Evolutionary conservation across 495 filamentous ascomycete genomes (phyloP).

Genomic region (Podospora tetraspora): DNA sequence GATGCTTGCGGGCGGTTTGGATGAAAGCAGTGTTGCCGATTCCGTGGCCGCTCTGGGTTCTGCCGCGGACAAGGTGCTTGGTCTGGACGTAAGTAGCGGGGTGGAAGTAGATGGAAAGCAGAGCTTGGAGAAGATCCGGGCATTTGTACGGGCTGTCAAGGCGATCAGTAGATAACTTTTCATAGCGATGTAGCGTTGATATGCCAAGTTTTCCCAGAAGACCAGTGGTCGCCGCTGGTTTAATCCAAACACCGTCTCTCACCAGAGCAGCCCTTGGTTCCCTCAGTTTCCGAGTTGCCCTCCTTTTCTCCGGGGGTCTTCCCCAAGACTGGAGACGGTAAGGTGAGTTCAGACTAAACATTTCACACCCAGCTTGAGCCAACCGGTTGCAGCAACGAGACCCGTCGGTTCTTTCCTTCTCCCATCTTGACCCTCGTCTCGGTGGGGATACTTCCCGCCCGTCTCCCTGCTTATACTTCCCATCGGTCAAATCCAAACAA

Average conservation of each 20-base stretch:
- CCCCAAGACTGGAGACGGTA: background rate
- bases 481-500: background rate
- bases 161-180: constrained; percentile 31
- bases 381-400: background rate
- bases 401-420: background rate
- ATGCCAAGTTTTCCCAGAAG: background rate
- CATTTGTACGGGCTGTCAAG: constrained; percentile 74
- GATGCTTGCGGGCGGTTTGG: constrained; percentile 78
- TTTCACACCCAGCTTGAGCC: background rate
- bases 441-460: background rate
- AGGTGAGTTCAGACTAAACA: background rate
- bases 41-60: constrained; percentile 54
- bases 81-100: constrained; percentile 89
- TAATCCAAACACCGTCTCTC: background rate
- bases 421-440: background rate
- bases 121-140: constrained; percentile 72
- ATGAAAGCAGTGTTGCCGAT: constrained; percentile 65
- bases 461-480: background rate
- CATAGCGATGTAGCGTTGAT: background rate
- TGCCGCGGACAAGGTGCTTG: constrained; percentile 57
- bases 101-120: constrained; percentile 83
- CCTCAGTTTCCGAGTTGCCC: background rate
- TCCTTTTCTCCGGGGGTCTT: background rate
- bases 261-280: background rate
- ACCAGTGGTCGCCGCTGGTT: background rate